Evolutionary conservation across 352 stramenopile genomes (phyloP).

Genomic region (Phytophthora ramorum): DNA sequence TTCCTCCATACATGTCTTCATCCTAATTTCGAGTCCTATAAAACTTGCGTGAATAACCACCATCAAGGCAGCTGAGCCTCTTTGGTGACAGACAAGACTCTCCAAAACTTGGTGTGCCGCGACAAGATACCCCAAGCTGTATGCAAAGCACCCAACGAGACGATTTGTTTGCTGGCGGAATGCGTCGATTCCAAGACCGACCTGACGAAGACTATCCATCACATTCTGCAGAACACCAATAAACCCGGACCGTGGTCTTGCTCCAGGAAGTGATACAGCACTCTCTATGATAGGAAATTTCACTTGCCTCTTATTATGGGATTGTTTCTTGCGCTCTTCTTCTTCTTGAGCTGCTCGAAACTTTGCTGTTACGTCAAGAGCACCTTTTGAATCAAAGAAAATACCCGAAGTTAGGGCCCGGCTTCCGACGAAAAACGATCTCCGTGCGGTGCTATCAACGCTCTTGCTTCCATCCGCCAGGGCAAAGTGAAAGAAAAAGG

Average conservation of each 20-base stretch:
- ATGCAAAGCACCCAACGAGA: constrained; percentile 30
- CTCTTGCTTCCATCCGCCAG: constrained; percentile 1
- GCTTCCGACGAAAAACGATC: constrained; percentile 42
- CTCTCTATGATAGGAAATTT: not conserved
- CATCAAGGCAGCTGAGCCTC: constrained; percentile 1
- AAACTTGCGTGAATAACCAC: constrained; percentile 9
- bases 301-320: constrained; percentile 24
- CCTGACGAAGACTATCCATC: constrained; percentile 14
- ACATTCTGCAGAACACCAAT: constrained; percentile 11
- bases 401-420: constrained; percentile 33
- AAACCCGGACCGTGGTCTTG: constrained; percentile 14
- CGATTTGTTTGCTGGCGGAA: constrained; percentile 15
- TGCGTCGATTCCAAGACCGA: constrained; percentile 8
- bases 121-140: constrained; percentile 28
- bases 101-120: constrained; percentile 23
- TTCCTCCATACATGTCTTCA: constrained; percentile 28
- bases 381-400: constrained; percentile 33
- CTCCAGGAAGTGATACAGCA: not conserved
- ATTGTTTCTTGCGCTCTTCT: constrained; percentile 9
- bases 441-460: not conserved
- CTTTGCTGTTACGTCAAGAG: constrained; percentile 28
- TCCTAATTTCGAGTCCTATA: constrained; percentile 2
- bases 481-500: constrained; percentile 59
- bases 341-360: constrained; percentile 18
- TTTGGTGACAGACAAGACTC: constrained; percentile 1